Evolutionary conservation across 768 basidiomycete species (phyloP).

Genomic region (Phlegmacium glaucopus): DNA sequence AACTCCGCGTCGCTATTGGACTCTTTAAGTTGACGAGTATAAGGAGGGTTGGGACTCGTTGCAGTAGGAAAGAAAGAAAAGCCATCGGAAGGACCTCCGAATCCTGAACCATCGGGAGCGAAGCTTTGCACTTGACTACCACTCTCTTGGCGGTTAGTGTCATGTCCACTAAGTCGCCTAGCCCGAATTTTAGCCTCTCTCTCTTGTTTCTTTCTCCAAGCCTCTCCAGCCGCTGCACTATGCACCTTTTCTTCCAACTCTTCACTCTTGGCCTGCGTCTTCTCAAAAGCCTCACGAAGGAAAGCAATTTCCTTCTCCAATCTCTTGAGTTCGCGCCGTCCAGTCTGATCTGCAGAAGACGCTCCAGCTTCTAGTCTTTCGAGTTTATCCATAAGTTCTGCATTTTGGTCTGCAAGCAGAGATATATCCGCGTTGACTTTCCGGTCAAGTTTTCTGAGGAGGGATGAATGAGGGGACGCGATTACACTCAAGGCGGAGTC

Average conservation of each 20-base stretch:
- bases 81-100: constrained; percentile 29
- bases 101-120: constrained; percentile 52
- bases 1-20: not conserved
- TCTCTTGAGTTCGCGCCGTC: constrained; percentile 64
- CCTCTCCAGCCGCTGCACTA: constrained; percentile 39
- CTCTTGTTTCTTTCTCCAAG: constrained; percentile 44
- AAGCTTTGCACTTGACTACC: constrained; percentile 47
- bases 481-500: constrained; percentile 22
- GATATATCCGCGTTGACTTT: constrained; percentile 68
- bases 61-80: constrained; percentile 27
- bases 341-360: constrained; percentile 57
- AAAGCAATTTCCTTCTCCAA: constrained; percentile 79
- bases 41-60: constrained; percentile 14
- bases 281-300: constrained; percentile 73
- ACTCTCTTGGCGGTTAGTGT: constrained; percentile 22
- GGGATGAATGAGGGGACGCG: constrained; percentile 18
- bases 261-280: constrained; percentile 65
- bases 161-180: constrained; percentile 38
- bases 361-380: constrained; percentile 76
- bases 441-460: constrained; percentile 31
- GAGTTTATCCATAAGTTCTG: constrained; percentile 71
- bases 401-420: constrained; percentile 77
- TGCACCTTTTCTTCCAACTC: constrained; percentile 69
- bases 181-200: constrained; percentile 53
- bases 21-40: not conserved